Evolutionary conservation across 345 rosid species (phyloP).

Genomic region (Tarenaya hassleriana): DNA sequence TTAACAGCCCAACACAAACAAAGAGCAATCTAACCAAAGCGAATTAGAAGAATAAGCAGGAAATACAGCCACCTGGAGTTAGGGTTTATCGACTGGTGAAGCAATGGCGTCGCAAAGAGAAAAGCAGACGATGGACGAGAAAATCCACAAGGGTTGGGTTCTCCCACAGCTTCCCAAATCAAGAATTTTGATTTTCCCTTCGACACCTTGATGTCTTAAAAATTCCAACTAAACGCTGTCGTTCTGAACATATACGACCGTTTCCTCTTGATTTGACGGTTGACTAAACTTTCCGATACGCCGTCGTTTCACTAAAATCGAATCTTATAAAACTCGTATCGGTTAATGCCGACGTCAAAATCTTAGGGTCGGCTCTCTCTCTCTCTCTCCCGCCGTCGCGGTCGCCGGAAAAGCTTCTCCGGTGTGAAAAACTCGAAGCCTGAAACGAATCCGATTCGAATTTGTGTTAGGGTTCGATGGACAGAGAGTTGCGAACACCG

Average conservation of each 20-base stretch:
- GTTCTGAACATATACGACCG: neutral
- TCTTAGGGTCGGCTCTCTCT: no score
- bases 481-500: no score
- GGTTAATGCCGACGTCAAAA: no score
- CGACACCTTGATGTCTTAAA: neutral
- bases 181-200: neutral
- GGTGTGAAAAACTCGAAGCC: no score
- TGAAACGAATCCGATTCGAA: no score
- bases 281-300: no score
- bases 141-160: constrained; percentile 20
- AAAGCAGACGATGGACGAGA: constrained; percentile 14
- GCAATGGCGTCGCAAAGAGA: constrained; percentile 20
- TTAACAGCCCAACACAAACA: constrained; percentile 9
- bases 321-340: no score
- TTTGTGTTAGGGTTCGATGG: no score
- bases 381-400: no score
- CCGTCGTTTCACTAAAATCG: no score
- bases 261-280: no score
- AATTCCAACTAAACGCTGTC: constrained; percentile 3
- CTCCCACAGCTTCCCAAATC: constrained; percentile 1
- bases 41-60: neutral
- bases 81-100: constrained; percentile 17
- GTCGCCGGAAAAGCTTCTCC: no score
- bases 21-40: constrained; percentile 1
- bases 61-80: neutral